These are phyloP conservation scores for Colletotrichum euphorbiae DNA, from an alignment of 2,329 filamentous ascomycete species.

Conservation along the genomic window DNA sequence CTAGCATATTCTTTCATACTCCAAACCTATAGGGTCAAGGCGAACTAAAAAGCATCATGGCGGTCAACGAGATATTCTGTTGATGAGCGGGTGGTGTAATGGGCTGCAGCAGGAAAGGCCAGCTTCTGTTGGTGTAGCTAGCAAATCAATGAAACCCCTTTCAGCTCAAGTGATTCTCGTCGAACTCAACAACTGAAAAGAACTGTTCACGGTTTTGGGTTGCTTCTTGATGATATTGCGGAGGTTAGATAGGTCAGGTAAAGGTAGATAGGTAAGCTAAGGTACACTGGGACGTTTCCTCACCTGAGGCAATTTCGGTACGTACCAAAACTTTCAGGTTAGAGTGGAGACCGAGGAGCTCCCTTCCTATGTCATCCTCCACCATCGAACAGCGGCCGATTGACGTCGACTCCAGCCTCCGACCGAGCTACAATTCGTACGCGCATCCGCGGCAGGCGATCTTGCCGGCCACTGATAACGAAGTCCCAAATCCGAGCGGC, in stretches of 20 bases:
- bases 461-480: slow-evolving; percentile 18
- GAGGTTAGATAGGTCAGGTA: too few species aligned
- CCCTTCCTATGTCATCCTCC: slow-evolving; percentile 39
- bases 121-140: neutral
- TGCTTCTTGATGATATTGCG: neutral
- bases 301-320: slow-evolving; percentile 19
- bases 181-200: neutral
- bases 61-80: neutral
- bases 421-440: slow-evolving; percentile 27
- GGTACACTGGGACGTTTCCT: too few species aligned
- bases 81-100: neutral
- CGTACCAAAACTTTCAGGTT: slow-evolving; percentile 28
- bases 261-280: too few species aligned
- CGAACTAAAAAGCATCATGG: slow-evolving; percentile 4
- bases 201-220: neutral
- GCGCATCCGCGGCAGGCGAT: slow-evolving; percentile 23
- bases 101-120: neutral
- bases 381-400: slow-evolving; percentile 28
- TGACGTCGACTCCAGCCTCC: slow-evolving; percentile 32
- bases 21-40: neutral
- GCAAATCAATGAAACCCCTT: neutral
- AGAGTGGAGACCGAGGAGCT: slow-evolving; percentile 21
- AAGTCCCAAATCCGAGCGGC: slow-evolving; percentile 15
- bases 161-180: neutral
- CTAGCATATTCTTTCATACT: slow-evolving; percentile 18